Evolutionary conservation across 2,329 filamentous ascomycete genomes (phyloP), one percentile per base, ranked within the genome.

Genomic region (Nemania sp.): DNA sequence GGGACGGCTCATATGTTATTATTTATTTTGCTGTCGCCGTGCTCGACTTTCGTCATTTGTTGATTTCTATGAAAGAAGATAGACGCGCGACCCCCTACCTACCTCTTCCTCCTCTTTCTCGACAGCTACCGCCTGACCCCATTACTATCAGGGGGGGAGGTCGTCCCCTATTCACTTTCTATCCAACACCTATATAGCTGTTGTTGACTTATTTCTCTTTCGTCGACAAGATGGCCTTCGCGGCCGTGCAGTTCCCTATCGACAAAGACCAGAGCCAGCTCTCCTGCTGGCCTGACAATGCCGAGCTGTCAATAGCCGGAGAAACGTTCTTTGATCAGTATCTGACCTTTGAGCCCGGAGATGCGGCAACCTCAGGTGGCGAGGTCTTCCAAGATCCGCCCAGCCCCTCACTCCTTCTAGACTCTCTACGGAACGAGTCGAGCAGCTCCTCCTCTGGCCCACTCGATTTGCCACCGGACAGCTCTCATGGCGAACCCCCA

Each of bases 321-420:
- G 72, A 73, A 15, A 68, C 68, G 59, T 71, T 73, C 71, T 73
- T 73, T 71, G 72, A 74, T 42, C 70, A 74, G 43, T 74, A 69
- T 51, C 48, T 74, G 53, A 72, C 67, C 69, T 74, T 73, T 71
- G 72, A 74, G 39, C 10, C 60, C 18, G 65, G 65, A 47, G 72
- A 73, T 60, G 62, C 64, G 34, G 29, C 65, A 39, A 55, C 54
- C n/a, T 54, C 67, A 43, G 62, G 58, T 25, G 59, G 62, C 45
- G 67, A 70, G 18, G 50, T 67, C 13, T 59, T 71, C 50, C 63
- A 68, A 3, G 67, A 72, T 55, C 72, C 71, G 18, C 72, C 69
- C 18, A 74, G 71, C 52, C 72, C 72, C 11, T 74, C 72, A 7
- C 56, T 72, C 40, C 59, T 74, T 35, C 70, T 74, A 29, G 68